These are phyloP conservation scores for Hemileccinum rubropunctum DNA, from an alignment of 768 basidiomycete genomes.

Conservation along the genomic window DNA sequence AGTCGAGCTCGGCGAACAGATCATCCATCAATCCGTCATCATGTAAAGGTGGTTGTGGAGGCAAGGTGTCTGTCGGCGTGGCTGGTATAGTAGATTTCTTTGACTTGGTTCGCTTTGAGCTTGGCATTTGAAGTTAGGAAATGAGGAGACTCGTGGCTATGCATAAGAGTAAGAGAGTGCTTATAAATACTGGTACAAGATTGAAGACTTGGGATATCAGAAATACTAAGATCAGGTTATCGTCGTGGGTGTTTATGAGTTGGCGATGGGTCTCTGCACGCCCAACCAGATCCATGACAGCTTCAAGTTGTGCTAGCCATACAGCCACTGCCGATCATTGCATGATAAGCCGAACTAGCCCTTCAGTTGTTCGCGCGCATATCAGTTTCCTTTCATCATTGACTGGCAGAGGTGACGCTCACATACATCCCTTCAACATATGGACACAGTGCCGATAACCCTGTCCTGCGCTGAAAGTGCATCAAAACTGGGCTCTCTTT, in stretches of 20 bases:
- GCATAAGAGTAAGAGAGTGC: background rate
- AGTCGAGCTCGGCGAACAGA: conserved; percentile 74
- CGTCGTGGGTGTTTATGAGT: too few species aligned
- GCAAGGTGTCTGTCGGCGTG: conserved; percentile 15
- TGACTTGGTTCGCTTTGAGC: conserved; percentile 53
- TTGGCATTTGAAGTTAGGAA: background rate
- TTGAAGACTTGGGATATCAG: too few species aligned
- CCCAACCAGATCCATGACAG: too few species aligned
- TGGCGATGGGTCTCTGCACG: too few species aligned
- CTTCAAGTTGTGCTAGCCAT: too few species aligned
- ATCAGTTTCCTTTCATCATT: too few species aligned
- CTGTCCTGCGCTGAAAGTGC: conserved; percentile 28
- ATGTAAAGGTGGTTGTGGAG: conserved; percentile 9
- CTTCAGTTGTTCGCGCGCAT: too few species aligned
- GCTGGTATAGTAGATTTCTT: conserved; percentile 49
- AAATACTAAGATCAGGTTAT: too few species aligned
- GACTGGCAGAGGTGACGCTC: background rate
- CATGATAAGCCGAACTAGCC: background rate
- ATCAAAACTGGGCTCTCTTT: conserved; percentile 32
- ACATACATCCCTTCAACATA: conserved; percentile 5
- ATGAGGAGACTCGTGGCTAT: conserved; percentile 12
- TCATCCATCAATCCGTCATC: conserved; percentile 70
- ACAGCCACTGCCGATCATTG: conserved; percentile 11
- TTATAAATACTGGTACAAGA: too few species aligned
- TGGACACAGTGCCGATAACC: conserved; percentile 16